Evolutionary conservation across 305 asterid genomes (phyloP), one percentile per base, ranked within the genome.

Genomic region (Fraxinus sp.): DNA sequence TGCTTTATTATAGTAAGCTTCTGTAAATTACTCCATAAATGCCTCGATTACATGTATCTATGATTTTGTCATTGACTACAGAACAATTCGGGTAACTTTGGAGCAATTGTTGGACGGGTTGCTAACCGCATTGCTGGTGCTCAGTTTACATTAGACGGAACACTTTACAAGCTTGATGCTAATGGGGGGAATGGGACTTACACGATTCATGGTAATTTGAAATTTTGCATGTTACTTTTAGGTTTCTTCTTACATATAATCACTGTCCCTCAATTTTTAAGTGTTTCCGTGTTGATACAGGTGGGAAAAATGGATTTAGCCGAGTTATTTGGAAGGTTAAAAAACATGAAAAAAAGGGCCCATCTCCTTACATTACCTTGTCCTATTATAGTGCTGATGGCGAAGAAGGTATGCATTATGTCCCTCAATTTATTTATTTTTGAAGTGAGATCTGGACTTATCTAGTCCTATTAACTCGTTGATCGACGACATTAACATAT

Each of bases 121-220:
- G 96, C 97, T 46, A 93, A 92, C 82, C 90, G 97, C 66, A 92
- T 95, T 68, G 88, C 83, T 11, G 97, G 94, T 66, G 98, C 98
- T 68, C 86, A 86, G 76, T 95, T 95, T 77, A 88, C 91, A 49
- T 84, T 94, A 16, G 90, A 95, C 52, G 98, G 98, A 37, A 85
- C 82, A 0, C 86, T 41, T 39, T 95, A 94, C 70, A 93, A 93
- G 80, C 94, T 93, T 46, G 88, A 84, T 16, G 93, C 98, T 16
- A 95, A 95, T 80, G 95, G 87, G 39, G 92, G 91, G 4, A 76
- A 62, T n/a, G 93, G 72, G 72, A 26, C 72, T 24, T 64, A 89
- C 90, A 93, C 57, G 79, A 88, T 95, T 85, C 99, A 95, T 76
- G 98, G 98, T 95, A 88, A 9, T 84, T 26, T 76, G 16, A 49